Evolutionary conservation across 257 asterid genomes (phyloP), one percentile per base, ranked within the genome.

Genomic region (Datura wrightii): DNA sequence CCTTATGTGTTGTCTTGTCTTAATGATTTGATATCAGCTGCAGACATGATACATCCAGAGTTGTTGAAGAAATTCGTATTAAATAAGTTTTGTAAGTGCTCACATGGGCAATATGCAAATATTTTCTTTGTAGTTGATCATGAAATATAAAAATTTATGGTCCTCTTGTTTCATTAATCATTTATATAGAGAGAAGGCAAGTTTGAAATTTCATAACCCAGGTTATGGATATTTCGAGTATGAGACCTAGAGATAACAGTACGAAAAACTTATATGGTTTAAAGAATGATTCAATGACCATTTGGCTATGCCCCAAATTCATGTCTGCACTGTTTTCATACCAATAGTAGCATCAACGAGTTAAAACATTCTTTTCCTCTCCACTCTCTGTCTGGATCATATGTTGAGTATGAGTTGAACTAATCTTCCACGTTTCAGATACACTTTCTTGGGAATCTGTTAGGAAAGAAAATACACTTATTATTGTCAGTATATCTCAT

Each of bases 41-140:
- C 93, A 88, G 98, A 97, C 86, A 97, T 95, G 99, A 95, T 97
- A 98, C 96, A 93, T 65, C 98, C 98, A 3, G 98, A 97, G 86
- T 89, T 95, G 71, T 87, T 97, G 83, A 93, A 97, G 91, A 97
- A 95, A 89, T 96, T 97, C 39, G 92, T 97, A 83, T 90, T 94
- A 52, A 97, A 95, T 86, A 97, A 93, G 88, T 97, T 97, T 85
- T 92, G 99, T 97, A 89, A 95, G 98, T 90, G 69, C n/a, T 62
- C 16, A 56, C 44, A 37, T 46, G 74, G 58, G 46, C 82, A 50
- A 52, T 78, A 78, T 3, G 9, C 5, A 78, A 15, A 46, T 37
- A 13, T 78, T 74, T 76, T 3, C 7, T 76, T 76, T 50, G 52
- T 31, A 15, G 24, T 31, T 78, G 44, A 52, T 78, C 1, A n/a